Evolutionary conservation across 805 yeast species (phyloP).

Genomic region (Cyberlindnera maritima): DNA sequence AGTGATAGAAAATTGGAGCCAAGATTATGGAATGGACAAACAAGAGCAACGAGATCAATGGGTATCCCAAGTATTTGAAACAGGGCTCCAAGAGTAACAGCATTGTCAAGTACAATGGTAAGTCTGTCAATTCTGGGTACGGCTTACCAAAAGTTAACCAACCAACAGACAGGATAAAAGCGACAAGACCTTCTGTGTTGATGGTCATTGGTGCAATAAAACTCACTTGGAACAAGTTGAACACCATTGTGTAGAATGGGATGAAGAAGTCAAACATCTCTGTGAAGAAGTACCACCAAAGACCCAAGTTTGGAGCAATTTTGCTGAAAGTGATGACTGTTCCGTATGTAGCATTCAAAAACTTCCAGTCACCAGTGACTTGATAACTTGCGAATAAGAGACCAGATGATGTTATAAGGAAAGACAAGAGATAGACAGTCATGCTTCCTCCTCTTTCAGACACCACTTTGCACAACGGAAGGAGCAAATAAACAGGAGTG

Average conservation of each 20-base stretch:
- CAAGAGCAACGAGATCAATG: conserved; percentile 48
- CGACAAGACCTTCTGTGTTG: conserved; percentile 68
- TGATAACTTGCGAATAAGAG: conserved; percentile 39
- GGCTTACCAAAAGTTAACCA: conserved; percentile 68
- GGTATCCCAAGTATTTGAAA: conserved; percentile 45
- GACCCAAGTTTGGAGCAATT: conserved; percentile 84
- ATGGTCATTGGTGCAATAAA: conserved; percentile 74
- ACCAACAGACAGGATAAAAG: conserved; percentile 46
- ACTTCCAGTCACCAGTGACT: conserved; percentile 40
- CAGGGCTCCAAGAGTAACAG: conserved; percentile 44
- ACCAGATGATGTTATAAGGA: conserved; percentile 28
- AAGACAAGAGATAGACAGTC: conserved; percentile 27
- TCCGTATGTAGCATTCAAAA: conserved; percentile 56
- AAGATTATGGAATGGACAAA: conserved; percentile 59
- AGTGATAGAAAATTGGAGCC: conserved; percentile 85
- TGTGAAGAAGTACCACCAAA: conserved; percentile 98
- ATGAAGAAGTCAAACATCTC: conserved; percentile 91
- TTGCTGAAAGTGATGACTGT: conserved; percentile 59
- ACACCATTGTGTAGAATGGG: conserved; percentile 78
- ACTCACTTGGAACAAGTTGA: conserved; percentile 68
- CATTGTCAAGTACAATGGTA: conserved; percentile 53
- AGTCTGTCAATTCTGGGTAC: conserved; percentile 82
- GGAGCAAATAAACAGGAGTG: conserved; percentile 56
- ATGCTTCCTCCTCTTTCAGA: conserved; percentile 16
- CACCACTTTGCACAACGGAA: conserved; percentile 47